Evolutionary conservation across 2,329 filamentous ascomycete genomes (phyloP).

Genomic region (Neurospora sp.): DNA sequence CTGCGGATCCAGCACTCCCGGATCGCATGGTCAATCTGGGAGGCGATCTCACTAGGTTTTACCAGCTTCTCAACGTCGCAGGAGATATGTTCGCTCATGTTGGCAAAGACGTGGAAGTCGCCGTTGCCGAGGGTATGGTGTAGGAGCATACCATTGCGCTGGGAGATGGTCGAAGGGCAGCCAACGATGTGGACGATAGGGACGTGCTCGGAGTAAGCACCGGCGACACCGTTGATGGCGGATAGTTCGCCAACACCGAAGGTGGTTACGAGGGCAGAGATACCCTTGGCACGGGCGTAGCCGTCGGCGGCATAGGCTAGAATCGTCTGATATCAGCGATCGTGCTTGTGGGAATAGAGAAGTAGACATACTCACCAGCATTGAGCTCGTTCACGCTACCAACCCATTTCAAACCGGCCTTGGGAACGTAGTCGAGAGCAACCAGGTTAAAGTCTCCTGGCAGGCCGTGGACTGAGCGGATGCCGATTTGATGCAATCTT

Average conservation of each 20-base stretch:
- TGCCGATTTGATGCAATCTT: constrained; percentile 53
- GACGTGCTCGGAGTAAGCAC: constrained; percentile 64
- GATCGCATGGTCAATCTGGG: constrained; percentile 69
- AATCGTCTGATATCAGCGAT: not conserved
- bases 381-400: constrained; percentile 66
- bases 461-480: constrained; percentile 58
- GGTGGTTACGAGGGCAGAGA: constrained; percentile 62
- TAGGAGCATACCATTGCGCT: constrained; percentile 38
- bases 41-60: constrained; percentile 58
- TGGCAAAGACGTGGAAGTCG: constrained; percentile 72
- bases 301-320: constrained; percentile 70
- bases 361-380: constrained; percentile 41
- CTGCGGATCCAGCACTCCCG: constrained; percentile 64
- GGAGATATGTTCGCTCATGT: constrained; percentile 67
- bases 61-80: constrained; percentile 62
- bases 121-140: constrained; percentile 69
- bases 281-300: constrained; percentile 63
- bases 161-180: constrained; percentile 38
- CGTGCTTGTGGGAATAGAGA: constrained; percentile 3
- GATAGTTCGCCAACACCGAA: constrained; percentile 70
- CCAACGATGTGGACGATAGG: constrained; percentile 62
- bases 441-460: constrained; percentile 66
- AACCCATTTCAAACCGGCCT: constrained; percentile 52
- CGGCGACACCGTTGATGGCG: constrained; percentile 63
- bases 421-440: constrained; percentile 55